phyloP scores from a whole-genome alignment of 1,284 basidiomycete genomes.

The Sanguinoderma infundibulare region DNA sequence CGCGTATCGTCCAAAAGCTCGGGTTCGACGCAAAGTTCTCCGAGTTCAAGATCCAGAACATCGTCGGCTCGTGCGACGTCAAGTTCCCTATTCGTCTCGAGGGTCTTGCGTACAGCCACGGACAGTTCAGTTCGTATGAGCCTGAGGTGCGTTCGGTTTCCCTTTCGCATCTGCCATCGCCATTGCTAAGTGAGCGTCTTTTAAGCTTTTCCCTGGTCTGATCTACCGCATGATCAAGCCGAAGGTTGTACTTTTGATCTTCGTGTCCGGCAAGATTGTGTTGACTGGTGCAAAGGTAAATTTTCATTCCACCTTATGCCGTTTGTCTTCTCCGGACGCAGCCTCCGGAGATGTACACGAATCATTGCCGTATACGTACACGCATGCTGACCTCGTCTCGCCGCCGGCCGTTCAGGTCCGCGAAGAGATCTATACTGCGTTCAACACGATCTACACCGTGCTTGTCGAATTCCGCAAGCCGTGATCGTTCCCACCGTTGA shows the following conservation, averaged over 20 bases:
- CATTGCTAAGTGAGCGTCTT: conserved; percentile 9
- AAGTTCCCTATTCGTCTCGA: conserved; percentile 99
- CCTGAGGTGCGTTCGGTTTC: conserved; percentile 77
- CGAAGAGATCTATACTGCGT: conserved; percentile 99
- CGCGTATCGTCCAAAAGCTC: conserved; percentile 98
- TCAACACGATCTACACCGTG: conserved; percentile 99
- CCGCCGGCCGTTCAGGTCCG: conserved; percentile 69
- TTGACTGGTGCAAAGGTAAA: conserved; percentile 97
- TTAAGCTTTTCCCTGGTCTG: conserved; percentile 96
- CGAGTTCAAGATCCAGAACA: conserved; percentile 99
- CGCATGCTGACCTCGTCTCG: conserved; percentile 11
- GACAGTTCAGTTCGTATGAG: conserved; percentile 97
- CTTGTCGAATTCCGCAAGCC: conserved; percentile 89
- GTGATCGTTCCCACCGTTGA: conserved; percentile 39
- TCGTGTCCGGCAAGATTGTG: conserved; percentile 99
- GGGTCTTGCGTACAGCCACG: conserved; percentile 97
- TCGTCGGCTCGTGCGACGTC: conserved; percentile 98
- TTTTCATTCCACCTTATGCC: conserved; percentile 22
- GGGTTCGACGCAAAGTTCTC: conserved; percentile 99
- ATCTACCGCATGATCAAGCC: conserved; percentile 99
- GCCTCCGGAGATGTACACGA: conserved; percentile 13
- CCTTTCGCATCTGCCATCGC: neutral
- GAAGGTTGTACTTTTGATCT: conserved; percentile 98
- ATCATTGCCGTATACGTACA: conserved; percentile 8
- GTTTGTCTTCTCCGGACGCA: conserved; percentile 3